Percentiles rank a stretch among this genome's conserved stretches.
phyloP scores from a whole-genome alignment of 2,329 filamentous ascomycete genomes.

The Colletotrichum sp. region DNA sequence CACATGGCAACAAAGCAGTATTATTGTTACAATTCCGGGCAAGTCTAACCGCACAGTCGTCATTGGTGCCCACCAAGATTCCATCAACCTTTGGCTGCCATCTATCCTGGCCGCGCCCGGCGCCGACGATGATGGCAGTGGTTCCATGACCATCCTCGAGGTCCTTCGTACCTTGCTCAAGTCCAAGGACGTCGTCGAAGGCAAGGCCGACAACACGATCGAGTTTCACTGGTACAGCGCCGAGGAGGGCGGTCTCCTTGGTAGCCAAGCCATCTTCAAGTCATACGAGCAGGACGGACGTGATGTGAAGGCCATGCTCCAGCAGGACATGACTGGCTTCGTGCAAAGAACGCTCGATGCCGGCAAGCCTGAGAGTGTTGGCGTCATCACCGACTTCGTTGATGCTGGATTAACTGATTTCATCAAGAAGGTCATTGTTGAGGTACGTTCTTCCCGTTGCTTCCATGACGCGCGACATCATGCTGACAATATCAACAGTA shows the following conservation, averaged over 20 bases:
- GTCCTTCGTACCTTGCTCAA: constrained; percentile 81
- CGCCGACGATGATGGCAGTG: constrained; percentile 94
- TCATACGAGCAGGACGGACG: constrained; percentile 75
- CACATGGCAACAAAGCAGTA: constrained; percentile 86
- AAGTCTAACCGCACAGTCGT: constrained; percentile 84
- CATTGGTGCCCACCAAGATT: constrained; percentile 92
- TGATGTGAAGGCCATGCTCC: constrained; percentile 93
- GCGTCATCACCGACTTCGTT: constrained; percentile 92
- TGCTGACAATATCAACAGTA: constrained; percentile 57
- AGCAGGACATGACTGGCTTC: constrained; percentile 98
- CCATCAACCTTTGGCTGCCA: constrained; percentile 90
- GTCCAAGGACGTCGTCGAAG: constrained; percentile 71
- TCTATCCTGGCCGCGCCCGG: constrained; percentile 85
- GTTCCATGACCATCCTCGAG: constrained; percentile 93
- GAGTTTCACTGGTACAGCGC: constrained; percentile 98
- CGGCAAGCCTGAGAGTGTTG: constrained; percentile 83
- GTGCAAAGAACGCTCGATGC: constrained; percentile 82
- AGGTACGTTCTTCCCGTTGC: constrained; percentile 42
- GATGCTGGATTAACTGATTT: constrained; percentile 83
- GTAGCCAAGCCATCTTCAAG: constrained; percentile 88
- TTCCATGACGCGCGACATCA: constrained; percentile 21
- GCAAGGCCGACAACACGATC: constrained; percentile 81
- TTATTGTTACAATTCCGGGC: constrained; percentile 91
- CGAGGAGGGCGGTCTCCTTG: constrained; percentile 86
- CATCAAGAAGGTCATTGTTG: constrained; percentile 85